These are phyloP conservation scores for Pichia sp. DNA, from an alignment of 1,139 yeast genomes.

Conservation along the genomic window DNA sequence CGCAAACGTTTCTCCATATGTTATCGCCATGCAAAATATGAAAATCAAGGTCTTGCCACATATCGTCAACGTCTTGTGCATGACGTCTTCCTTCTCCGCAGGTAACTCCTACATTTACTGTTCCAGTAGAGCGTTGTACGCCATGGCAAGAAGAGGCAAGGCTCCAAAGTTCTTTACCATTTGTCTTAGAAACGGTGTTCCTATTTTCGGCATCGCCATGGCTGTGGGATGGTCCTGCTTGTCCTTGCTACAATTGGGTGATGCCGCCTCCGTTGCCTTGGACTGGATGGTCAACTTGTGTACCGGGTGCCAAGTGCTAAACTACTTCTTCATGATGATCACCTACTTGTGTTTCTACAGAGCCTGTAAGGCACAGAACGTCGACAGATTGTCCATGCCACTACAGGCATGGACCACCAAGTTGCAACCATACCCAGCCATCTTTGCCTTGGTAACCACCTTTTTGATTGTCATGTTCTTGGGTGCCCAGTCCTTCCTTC, in stretches of 20 bases:
- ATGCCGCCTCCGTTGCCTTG: conserved; percentile 40
- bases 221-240: conserved; percentile 36
- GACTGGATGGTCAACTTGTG: conserved; percentile 46
- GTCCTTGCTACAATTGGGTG: conserved; percentile 39
- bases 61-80: conserved; percentile 34
- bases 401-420: conserved; percentile 38
- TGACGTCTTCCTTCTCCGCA: conserved; percentile 37
- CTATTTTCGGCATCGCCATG: conserved; percentile 30
- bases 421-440: conserved; percentile 41
- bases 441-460: conserved; percentile 32
- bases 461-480: conserved; percentile 37
- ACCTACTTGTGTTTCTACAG: conserved; percentile 42
- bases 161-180: conserved; percentile 35
- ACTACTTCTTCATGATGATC: conserved; percentile 44
- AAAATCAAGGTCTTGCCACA: conserved; percentile 31
- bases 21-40: conserved; percentile 27
- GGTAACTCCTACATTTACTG: conserved; percentile 40
- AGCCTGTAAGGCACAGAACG: conserved; percentile 41
- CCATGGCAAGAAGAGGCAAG: conserved; percentile 35
- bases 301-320: conserved; percentile 48
- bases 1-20: conserved; percentile 29
- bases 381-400: conserved; percentile 37
- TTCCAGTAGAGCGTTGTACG: conserved; percentile 37
- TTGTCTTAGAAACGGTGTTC: conserved; percentile 36
- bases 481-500: conserved; percentile 41